A percentile compares a stretch with the other conserved stretches of the same genome.
Conservation (phyloP, 2,329 filamentous ascomycete species). For the Trichophyton schoenleinii region DNA sequence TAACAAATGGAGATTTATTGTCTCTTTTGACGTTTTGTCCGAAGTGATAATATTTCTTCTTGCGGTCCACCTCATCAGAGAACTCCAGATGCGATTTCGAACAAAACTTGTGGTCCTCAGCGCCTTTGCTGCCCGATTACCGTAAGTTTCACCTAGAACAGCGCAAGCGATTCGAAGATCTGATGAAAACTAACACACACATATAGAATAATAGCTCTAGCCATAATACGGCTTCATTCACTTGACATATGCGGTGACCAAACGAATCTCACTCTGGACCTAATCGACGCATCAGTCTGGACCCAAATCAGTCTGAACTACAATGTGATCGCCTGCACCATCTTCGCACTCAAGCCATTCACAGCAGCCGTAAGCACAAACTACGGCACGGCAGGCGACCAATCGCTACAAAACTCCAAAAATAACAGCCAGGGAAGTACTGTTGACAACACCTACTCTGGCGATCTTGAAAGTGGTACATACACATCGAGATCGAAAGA, state of each 20-base stretch:
- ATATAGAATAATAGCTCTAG: constrained; percentile 26
- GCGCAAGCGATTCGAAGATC: background rate
- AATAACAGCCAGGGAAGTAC: constrained; percentile 7
- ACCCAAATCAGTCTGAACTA: constrained; percentile 26
- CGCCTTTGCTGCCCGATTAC: constrained; percentile 26
- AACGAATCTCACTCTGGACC: constrained; percentile 25
- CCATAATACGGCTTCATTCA: constrained; percentile 25
- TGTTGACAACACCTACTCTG: background rate
- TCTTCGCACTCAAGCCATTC: constrained; percentile 27
- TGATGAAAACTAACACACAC: constrained; percentile 3
- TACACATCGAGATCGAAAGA: background rate
- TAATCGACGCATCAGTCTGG: constrained; percentile 25
- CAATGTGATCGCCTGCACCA: constrained; percentile 26
- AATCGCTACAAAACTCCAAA: constrained; percentile 15
- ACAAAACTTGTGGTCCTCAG: constrained; percentile 23
- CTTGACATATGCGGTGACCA: constrained; percentile 20
- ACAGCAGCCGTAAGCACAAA: constrained; percentile 27
- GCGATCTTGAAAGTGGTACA: background rate
- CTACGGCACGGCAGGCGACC: constrained; percentile 25
- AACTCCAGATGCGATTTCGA: constrained; percentile 23
- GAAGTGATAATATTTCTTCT: constrained; percentile 24
- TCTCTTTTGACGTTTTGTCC: constrained; percentile 25
- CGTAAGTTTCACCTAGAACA: constrained; percentile 20
- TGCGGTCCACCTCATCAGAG: constrained; percentile 20
- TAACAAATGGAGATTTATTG: constrained; percentile 25